These are phyloP conservation scores for Neophaeococcomyces aloes DNA, from an alignment of 2,329 filamentous ascomycete genomes.

Conservation along the genomic window DNA sequence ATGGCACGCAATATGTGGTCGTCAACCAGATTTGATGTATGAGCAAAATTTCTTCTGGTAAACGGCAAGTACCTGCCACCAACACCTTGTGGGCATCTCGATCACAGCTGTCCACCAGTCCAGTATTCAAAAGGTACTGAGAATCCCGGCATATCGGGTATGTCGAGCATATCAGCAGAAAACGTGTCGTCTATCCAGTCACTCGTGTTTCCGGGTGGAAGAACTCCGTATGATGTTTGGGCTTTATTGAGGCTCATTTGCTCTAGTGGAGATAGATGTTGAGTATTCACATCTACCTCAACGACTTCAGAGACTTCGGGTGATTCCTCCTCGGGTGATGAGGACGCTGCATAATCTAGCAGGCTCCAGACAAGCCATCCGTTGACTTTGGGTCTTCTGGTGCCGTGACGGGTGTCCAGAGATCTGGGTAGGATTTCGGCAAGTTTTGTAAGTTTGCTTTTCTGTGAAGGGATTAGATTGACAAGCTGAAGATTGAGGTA, in stretches of 20 bases:
- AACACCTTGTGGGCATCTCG: too few species aligned
- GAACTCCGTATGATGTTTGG: too few species aligned
- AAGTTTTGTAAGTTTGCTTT: conserved; percentile 11
- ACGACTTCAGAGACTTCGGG: conserved; percentile 12
- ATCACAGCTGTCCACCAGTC: too few species aligned
- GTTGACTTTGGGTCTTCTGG: conserved; percentile 14
- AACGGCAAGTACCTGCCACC: too few species aligned
- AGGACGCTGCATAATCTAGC: conserved; percentile 18
- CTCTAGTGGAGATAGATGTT: conserved; percentile 16
- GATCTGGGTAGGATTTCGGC: conserved; percentile 9
- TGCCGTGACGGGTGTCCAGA: neutral
- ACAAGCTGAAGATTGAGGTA: neutral
- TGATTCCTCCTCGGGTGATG: conserved; percentile 9
- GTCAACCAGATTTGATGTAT: too few species aligned
- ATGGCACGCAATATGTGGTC: too few species aligned
- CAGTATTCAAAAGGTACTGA: too few species aligned
- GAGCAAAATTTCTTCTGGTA: too few species aligned
- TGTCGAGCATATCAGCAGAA: too few species aligned
- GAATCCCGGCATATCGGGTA: too few species aligned
- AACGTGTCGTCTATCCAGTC: too few species aligned
- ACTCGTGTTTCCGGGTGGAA: too few species aligned
- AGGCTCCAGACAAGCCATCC: conserved; percentile 15
- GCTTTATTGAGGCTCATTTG: neutral
- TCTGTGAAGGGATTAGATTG: conserved; percentile 1
- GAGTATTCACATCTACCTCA: conserved; percentile 16